phyloP scores from a whole-genome alignment of 345 rosid genomes.

The Syzygium aromaticum region DNA sequence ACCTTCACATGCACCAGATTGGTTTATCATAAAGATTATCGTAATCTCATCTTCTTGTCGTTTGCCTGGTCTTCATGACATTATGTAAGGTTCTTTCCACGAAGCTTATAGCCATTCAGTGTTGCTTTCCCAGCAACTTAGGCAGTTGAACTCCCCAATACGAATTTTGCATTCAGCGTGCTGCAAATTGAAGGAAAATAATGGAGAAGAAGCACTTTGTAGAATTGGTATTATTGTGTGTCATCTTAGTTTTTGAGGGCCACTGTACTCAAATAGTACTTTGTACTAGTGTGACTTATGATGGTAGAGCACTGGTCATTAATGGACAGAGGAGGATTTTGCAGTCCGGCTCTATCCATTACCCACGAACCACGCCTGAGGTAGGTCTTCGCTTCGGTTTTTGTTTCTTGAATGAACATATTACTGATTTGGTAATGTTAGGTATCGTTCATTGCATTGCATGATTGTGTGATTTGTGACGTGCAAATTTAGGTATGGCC shows the following conservation, averaged over 20 bases:
- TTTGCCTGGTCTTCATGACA: not conserved
- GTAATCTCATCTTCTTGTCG: not conserved
- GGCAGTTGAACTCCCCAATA: not conserved
- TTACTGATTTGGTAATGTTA: not conserved
- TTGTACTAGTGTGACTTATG: conserved; percentile 35
- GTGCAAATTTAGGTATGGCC: conserved; percentile 47
- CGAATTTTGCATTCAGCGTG: not conserved
- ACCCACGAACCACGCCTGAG: conserved; percentile 50
- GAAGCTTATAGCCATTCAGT: not conserved
- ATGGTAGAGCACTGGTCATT: conserved; percentile 47
- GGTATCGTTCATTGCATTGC: not conserved
- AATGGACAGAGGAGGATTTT: conserved; percentile 51
- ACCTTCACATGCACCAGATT: not conserved
- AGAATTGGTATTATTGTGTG: not conserved
- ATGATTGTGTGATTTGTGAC: not conserved
- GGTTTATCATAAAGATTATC: not conserved
- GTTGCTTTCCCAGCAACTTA: not conserved
- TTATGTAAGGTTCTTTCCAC: not conserved
- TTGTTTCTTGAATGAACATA: not conserved
- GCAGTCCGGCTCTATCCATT: conserved; percentile 62
- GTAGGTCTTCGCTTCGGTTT: conserved; percentile 10
- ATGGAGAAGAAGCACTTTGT: not conserved
- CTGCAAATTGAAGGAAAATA: not conserved
- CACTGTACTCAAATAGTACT: conserved; percentile 10
- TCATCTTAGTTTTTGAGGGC: conserved; percentile 12